A percentile compares a stretch with the other conserved stretches of the same genome.
Conservation (phyloP, 306 rosid genomes). For the Lathyrus sativus region DNA sequence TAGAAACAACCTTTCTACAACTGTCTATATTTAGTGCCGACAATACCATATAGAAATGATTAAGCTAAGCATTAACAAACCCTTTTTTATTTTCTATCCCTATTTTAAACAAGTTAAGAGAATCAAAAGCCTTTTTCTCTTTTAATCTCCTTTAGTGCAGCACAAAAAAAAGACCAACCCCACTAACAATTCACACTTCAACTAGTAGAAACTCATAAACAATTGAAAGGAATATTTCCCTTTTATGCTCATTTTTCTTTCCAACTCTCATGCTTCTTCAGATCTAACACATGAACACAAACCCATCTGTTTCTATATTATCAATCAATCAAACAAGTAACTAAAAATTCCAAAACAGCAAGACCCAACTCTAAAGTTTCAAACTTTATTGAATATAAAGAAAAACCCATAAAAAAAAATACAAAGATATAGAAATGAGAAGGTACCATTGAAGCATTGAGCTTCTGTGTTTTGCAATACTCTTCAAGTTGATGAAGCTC, state of each 20-base stretch:
- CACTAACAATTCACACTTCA: slow-evolving; percentile 42
- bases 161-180: slow-evolving; percentile 54
- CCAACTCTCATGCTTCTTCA: slow-evolving; percentile 45
- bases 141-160: slow-evolving; percentile 52
- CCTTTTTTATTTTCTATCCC: slow-evolving; percentile 18
- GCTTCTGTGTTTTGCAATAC: slow-evolving; percentile 67
- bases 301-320: slow-evolving; percentile 49
- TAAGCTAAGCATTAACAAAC: slow-evolving; percentile 42
- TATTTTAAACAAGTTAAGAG: slow-evolving; percentile 37
- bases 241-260: slow-evolving; percentile 38
- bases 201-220: slow-evolving; percentile 12
- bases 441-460: slow-evolving; percentile 62
- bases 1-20: slow-evolving; percentile 39
- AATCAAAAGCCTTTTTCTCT: slow-evolving; percentile 41
- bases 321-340: slow-evolving; percentile 25
- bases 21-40: slow-evolving; percentile 37
- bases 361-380: slow-evolving; percentile 18
- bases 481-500: slow-evolving; percentile 84
- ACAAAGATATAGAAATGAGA: slow-evolving; percentile 39
- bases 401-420: slow-evolving; percentile 39
- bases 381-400: slow-evolving; percentile 24
- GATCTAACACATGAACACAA: slow-evolving; percentile 66
- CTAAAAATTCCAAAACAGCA: slow-evolving; percentile 1
- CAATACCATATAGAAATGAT: slow-evolving; percentile 41
- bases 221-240: slow-evolving; percentile 47